Evolutionary conservation across 2,329 filamentous ascomycete species (phyloP), one percentile per base, ranked within the genome.

Genomic region (Trichoderma sp.): DNA sequence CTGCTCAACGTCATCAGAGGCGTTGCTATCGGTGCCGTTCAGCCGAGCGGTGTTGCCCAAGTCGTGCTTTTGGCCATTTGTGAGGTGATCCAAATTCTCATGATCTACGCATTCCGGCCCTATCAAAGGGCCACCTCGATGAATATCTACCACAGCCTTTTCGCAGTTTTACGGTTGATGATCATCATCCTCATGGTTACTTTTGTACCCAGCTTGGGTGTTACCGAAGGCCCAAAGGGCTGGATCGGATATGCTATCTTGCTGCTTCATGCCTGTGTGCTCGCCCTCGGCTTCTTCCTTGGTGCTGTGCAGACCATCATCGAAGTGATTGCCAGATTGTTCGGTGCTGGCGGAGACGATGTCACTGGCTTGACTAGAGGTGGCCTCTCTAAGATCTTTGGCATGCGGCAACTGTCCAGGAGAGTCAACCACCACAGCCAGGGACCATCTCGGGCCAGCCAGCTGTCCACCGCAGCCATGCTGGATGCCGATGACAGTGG

Each of bases 181-280:
- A 92, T 92, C 0, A 87, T 94, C 61, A 84, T 95, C 69, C 83
- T 95, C 69, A 94, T 93, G 85, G 88, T 94, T 39, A 86, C 95
- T 1, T 99, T 99, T 80, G 90, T 95, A 13, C 94, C 95, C 1
- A 92, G 92, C 1, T 86, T 99, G 3, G 91, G 90, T 26, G 91
- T 98, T 6, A 88, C 88, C 0, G 92, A 97, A 77, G 89, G 92
- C 0, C 85, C 92, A 1, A 97, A 95, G 79, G 94, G 95, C 5
- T 99, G 96, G 96, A 93, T 98, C 75, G 96, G 95, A 47, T 99
- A 99, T 79, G 90, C 91, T 30, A 97, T 98, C 71, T 85, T 99
- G 62, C 81, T 97, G 32, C 88, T 98, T 43, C 96, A 99, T 78
- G 95, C 89, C 4, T 87, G 91, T 73, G 93, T 97, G 0, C 83